phyloP scores from a whole-genome alignment of 169 alveolate species.

The Plasmodium vinckei region DNA sequence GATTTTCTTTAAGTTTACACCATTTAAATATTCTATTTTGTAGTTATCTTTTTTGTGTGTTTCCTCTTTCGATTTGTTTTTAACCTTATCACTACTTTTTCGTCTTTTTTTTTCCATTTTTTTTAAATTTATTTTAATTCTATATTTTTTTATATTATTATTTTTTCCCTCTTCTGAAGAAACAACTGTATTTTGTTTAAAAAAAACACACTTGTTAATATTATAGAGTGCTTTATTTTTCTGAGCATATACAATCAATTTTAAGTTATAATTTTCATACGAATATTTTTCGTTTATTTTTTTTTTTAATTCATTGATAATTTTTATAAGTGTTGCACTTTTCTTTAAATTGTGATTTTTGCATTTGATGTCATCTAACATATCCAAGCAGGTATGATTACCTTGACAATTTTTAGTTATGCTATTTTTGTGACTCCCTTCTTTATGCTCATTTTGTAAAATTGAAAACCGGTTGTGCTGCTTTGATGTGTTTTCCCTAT shows the following conservation, averaged over 20 bases:
- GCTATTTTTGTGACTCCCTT: not conserved
- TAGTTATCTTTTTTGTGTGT: not conserved
- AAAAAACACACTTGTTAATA: slow-evolving; percentile 25
- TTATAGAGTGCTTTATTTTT: slow-evolving; percentile 14
- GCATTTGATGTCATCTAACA: not conserved
- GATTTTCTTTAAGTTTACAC: slow-evolving; percentile 43
- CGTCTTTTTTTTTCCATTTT: not conserved
- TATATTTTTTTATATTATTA: slow-evolving; percentile 3
- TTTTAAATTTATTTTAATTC: not conserved
- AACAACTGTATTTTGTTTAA: not conserved
- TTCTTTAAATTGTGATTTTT: not conserved
- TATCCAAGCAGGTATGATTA: not conserved
- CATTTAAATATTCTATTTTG: not conserved
- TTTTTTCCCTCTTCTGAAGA: not conserved
- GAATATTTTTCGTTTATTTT: slow-evolving; percentile 24
- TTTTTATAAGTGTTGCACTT: slow-evolving; percentile 25
- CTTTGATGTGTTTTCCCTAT: not conserved
- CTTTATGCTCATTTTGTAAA: not conserved
- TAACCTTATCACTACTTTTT: not conserved
- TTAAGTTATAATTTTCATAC: slow-evolving; percentile 30
- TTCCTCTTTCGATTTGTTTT: not conserved
- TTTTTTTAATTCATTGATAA: slow-evolving; percentile 46
- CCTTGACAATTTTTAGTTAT: not conserved
- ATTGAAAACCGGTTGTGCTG: not conserved
- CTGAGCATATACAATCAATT: slow-evolving; percentile 37